phyloP scores from a whole-genome alignment of 1,139 yeast genomes.

The Hyphopichia pseudoburtonii region DNA sequence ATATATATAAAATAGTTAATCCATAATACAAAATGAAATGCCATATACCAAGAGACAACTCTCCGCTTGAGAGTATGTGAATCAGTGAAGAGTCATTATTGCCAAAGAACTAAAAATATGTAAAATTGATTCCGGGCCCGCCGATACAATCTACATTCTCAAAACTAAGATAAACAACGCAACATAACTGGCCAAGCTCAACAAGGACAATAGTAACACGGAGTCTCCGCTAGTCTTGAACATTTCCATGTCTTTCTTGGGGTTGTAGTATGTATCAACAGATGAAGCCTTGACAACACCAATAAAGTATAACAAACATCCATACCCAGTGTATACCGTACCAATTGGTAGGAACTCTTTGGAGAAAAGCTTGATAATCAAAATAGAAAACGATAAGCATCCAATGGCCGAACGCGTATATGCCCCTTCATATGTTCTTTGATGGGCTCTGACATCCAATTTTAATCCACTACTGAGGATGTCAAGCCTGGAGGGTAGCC shows the following conservation, averaged over 20 bases:
- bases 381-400: constrained; percentile 44
- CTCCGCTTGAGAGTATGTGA: no score
- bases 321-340: constrained; percentile 52
- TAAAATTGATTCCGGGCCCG: no score
- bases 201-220: constrained; percentile 40
- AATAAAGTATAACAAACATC: constrained; percentile 46
- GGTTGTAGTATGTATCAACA: constrained; percentile 49
- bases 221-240: constrained; percentile 54
- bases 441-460: constrained; percentile 59
- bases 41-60: no score
- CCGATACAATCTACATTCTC: constrained; percentile 24
- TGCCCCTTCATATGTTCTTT: constrained; percentile 63
- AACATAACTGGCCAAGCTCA: constrained; percentile 48
- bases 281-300: constrained; percentile 47
- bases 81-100: no score
- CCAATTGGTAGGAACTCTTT: constrained; percentile 55
- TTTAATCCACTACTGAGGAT: constrained; percentile 37
- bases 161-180: constrained; percentile 43
- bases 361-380: constrained; percentile 53
- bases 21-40: no score
- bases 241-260: constrained; percentile 37
- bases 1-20: no score
- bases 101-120: no score
- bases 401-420: constrained; percentile 55
- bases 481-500: constrained; percentile 38